phyloP scores from a whole-genome alignment of 2,329 filamentous ascomycete species.

The Phaeosphaeria sp. region DNA sequence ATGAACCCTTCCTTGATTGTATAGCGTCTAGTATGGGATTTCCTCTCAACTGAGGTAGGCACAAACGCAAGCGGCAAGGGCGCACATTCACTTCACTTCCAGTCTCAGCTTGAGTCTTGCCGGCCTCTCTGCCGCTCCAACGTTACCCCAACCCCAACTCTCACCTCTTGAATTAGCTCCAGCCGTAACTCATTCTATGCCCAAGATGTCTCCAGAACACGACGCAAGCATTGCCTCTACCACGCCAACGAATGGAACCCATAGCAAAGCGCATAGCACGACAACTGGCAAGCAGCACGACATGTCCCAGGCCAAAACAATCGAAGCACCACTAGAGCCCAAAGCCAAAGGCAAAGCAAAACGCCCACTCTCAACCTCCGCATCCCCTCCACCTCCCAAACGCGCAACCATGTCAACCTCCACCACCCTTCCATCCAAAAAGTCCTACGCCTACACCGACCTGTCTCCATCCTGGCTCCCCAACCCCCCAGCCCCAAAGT shows the following conservation, averaged over 20 bases:
- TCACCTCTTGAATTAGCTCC: background rate
- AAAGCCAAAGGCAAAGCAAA: background rate
- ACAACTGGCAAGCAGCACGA: background rate
- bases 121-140: background rate
- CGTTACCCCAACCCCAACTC: background rate
- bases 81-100: background rate
- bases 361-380: background rate
- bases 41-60: background rate
- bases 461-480: conserved; percentile 4
- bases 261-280: background rate
- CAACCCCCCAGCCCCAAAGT: background rate
- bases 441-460: conserved; percentile 12
- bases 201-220: background rate
- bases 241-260: background rate
- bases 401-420: conserved; percentile 2
- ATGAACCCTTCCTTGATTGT: too few relatives aligned
- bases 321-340: background rate
- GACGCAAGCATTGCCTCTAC: background rate
- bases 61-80: background rate
- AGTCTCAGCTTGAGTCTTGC: background rate
- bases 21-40: background rate
- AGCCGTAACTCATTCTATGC: background rate
- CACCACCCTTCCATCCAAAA: background rate
- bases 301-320: background rate
- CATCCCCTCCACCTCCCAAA: background rate